Base-by-base conservation (phyloP, 768 basidiomycete species). In the Collybia mongolica region DNA sequence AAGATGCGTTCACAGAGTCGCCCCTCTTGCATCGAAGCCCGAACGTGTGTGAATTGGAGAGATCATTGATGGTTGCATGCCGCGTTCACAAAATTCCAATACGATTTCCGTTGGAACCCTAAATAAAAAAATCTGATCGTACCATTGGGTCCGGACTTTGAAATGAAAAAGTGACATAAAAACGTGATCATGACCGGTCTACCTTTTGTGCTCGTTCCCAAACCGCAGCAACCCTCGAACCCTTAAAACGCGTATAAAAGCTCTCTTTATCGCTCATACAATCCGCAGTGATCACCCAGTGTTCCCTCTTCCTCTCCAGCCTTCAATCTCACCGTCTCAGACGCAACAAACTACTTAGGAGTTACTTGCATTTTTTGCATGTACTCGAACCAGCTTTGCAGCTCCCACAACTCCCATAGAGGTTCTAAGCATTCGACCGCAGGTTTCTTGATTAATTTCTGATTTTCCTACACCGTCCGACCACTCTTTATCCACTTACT, bases 361-460 rank as follows among this genome's bases (percentile, higher is more conserved):
- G 69, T 68, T 59, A 61, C 66, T 69, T 75, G 68, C 74, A 72
- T 63, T 63, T 65, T 60, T 76, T 91, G 88, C 82, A 94, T 94
- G 93, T 96, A 86, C 90, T 91, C 89, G 57, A 94, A 95, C 89
- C 86, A 87, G 70, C 88, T 94, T 60, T 85, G 87, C 72, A 89
- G 87, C 71, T 75, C 83, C 59, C 93, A 95, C 76, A 95, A 95
- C 75, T 79, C 81, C 61, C 81, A 89, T 76, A 80, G 91, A 84
- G 93, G 93, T 76, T 69, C 65, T 63, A 93, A 90, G 68, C 93
- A 95, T 79, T 83, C 87, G 59, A 73, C 74, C 65, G 81, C 89
- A 59, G 82, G 84, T 57, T 81, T 86, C 64, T 66, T 91, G 47
- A 76, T 76, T 71, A 51, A 58, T 40, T 67, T 72, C 74, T 72